Evolutionary conservation across 1,284 basidiomycete genomes (phyloP), one percentile per base, ranked within the genome.

Genomic region (Cutaneotrichosporon sp.): DNA sequence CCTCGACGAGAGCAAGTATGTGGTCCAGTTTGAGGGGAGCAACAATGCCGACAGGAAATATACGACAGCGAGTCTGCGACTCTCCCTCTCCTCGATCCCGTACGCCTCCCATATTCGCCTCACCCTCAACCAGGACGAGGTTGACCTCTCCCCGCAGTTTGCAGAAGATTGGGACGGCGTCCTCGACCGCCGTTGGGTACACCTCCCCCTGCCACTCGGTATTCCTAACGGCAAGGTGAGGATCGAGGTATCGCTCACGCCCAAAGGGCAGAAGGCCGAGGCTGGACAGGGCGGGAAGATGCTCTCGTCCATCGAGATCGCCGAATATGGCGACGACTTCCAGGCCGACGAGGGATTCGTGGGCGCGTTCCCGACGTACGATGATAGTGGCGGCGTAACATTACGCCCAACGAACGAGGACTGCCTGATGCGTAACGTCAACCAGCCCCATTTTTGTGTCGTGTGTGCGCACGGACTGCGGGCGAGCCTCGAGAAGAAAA

Each of bases 371-470:
- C 90, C 89, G 7, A 92, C 90, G 84, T 90, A 70, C 60, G 63
- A 65, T 2, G 68, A 71, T 26, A 63, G 76, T 46, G 76, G 77
- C 4, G 56, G 49, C 2, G 61, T 77, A 31, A 76, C 75, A 7
- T 68, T 80, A 3, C 65, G 79, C 34, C 79, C 79, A 42, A 92
- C 90, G 4, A 91, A 92, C 71, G 88, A 91, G 70, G 88, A 87
- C 72, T 92, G 91, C 73, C 84, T 92, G 60, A 92, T 93, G 91
- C 87, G 91, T 34, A 82, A 83, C 56, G 88, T 91, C 56, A 88
- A 73, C 30, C 66, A 75, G 58, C 73, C 75, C 0, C 65, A 76
- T 34, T 90, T 92, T 76, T 92, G 90, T 80, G 85, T 83, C 61
- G 88, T 87, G 55, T 93, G 91, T 76, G 76, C 85, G 13, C 89